Percentiles rank a stretch among this genome's conserved stretches.
These are phyloP conservation scores for Rhynchosporium agropyri DNA, from an alignment of 2,329 filamentous ascomycete species.

Conservation along the genomic window DNA sequence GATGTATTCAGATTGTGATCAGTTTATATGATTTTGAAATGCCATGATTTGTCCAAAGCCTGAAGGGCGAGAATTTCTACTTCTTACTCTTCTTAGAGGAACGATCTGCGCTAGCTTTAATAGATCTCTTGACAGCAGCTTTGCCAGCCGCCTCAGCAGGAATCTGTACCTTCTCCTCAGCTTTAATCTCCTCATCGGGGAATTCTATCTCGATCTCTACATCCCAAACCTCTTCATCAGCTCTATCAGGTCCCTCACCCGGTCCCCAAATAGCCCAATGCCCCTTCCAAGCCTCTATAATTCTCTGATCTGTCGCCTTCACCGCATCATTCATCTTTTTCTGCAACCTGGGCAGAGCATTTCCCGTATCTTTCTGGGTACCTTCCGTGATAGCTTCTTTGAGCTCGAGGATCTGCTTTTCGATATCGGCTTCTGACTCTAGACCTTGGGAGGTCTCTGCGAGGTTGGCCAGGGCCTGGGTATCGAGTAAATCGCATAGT, in stretches of 20 bases:
- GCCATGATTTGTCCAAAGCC: background rate
- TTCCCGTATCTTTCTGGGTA: slow-evolving; percentile 25
- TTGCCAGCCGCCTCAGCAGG: too few species aligned
- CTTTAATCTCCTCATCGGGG: background rate
- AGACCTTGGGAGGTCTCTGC: slow-evolving; percentile 25
- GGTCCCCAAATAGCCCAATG: slow-evolving; percentile 39
- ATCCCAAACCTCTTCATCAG: slow-evolving; percentile 1
- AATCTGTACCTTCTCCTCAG: background rate
- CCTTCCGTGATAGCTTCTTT: slow-evolving; percentile 26
- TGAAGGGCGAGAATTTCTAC: background rate
- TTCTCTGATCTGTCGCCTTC: slow-evolving; percentile 22
- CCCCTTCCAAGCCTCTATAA: slow-evolving; percentile 30
- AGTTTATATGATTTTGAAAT: background rate
- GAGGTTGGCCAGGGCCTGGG: slow-evolving; percentile 26
- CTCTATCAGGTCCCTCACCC: slow-evolving; percentile 14
- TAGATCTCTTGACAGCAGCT: background rate
- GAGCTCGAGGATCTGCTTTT: slow-evolving; percentile 28
- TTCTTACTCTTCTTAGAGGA: background rate
- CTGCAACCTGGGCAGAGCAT: slow-evolving; percentile 23
- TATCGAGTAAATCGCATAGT: slow-evolving; percentile 33
- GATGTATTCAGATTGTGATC: background rate
- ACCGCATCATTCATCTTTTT: slow-evolving; percentile 21
- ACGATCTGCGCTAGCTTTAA: background rate
- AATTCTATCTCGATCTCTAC: slow-evolving; percentile 4
- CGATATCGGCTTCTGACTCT: slow-evolving; percentile 25